phyloP scores from a whole-genome alignment of 2,329 filamentous ascomycete species.

The Plenodomus tracheiphilus region DNA sequence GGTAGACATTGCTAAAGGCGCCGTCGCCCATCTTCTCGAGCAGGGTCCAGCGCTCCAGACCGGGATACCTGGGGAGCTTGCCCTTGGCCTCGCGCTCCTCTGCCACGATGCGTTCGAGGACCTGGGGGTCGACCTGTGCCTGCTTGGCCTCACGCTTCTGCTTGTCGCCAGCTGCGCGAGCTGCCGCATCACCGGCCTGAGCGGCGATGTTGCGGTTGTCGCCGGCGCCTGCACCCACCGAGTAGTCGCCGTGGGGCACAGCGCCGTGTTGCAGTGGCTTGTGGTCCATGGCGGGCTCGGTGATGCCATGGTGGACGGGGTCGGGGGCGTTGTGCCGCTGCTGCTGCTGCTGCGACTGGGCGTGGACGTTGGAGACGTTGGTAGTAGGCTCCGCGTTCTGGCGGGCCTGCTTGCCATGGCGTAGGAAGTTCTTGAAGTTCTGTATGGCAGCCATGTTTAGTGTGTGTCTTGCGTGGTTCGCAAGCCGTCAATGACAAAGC shows the following conservation, averaged over 20 bases:
- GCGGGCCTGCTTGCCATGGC: slow-evolving; percentile 94
- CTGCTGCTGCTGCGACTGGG: slow-evolving; percentile 59
- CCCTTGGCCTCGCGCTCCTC: slow-evolving; percentile 86
- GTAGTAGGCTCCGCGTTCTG: slow-evolving; percentile 66
- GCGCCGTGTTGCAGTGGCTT: slow-evolving; percentile 57
- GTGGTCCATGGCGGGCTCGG: slow-evolving; percentile 61
- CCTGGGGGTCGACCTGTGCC: slow-evolving; percentile 60
- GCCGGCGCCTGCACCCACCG: slow-evolving; percentile 63
- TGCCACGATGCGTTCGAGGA: slow-evolving; percentile 82
- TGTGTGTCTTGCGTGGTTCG: slow-evolving; percentile 7
- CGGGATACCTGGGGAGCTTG: slow-evolving; percentile 84
- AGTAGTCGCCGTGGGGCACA: slow-evolving; percentile 61
- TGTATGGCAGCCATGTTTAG: slow-evolving; percentile 73
- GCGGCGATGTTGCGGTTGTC: slow-evolving; percentile 67
- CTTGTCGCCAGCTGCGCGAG: slow-evolving; percentile 64
- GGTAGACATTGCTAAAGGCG: slow-evolving; percentile 98
- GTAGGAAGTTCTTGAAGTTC: slow-evolving; percentile 97
- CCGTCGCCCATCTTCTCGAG: slow-evolving; percentile 98
- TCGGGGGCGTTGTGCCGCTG: slow-evolving; percentile 53
- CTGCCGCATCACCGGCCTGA: slow-evolving; percentile 67
- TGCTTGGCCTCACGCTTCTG: slow-evolving; percentile 58
- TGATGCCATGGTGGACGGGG: slow-evolving; percentile 60
- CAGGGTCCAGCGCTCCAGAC: slow-evolving; percentile 82
- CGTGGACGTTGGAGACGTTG: slow-evolving; percentile 66
- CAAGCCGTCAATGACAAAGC: slow-evolving; percentile 12